Evolutionary conservation across 1,139 yeast species (phyloP), one percentile per base, ranked within the genome.

Genomic region (Saccharomyces hybrid): DNA sequence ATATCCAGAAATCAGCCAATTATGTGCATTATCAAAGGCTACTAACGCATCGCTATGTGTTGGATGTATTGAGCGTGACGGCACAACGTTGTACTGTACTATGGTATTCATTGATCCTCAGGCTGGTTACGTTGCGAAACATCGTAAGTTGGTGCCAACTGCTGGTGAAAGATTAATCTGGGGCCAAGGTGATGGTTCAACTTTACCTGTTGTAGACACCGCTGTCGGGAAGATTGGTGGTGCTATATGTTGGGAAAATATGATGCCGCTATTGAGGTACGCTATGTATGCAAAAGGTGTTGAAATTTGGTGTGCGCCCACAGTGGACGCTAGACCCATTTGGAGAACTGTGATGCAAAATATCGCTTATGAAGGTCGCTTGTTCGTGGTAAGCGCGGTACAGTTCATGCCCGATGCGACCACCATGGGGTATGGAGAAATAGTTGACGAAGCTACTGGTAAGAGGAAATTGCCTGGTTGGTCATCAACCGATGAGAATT

Each of bases 271-370:
- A 20, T 61, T 69, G 54, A 67, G 77, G 59, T 65, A 69, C 28
- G 70, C 76, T 0, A 70, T 72, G 65, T 73, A 74, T 55, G 69
- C 74, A n/a, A 72, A 74, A 56, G 74, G 73, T 13, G 56, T 73
- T 13, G 69, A 70, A 50, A 61, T 74, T 25, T 73, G 71, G 66
- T 69, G 70, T 48, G 77, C 77, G 2, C 77, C 78, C n/a, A 72
- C 75, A 7, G 75, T 72, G n/a, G 75, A 73, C 54, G 72, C 70
- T 54, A 61, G 75, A 46, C 72, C 69, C 20, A 68, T 70, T 27
- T 73, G 75, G 75, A 62, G 67, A 55, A 62, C 72, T 2, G 67
- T 70, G 11, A 71, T 72, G 65, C 66, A 65, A 55, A 73, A 73
- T 26, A 67, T 72, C 38, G 64, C 44, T 1, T 38, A 38, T 9